A percentile compares a stretch with the other conserved stretches of the same genome.
These are phyloP conservation scores for Lepiota brunneoincarnata DNA, from an alignment of 768 basidiomycete genomes.

Conservation along the genomic window DNA sequence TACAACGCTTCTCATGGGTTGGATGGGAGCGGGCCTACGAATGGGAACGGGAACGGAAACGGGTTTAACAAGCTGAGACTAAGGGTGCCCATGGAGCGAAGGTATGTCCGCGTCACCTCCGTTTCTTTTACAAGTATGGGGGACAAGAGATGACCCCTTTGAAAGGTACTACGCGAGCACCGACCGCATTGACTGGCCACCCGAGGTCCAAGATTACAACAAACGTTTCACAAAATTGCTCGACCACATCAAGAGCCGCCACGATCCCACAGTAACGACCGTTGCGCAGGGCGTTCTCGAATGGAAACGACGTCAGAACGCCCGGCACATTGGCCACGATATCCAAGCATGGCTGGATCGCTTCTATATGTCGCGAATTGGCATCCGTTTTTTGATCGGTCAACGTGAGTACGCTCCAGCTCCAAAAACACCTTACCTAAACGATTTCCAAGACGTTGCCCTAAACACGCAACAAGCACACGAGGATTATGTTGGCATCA, in stretches of 20 bases:
- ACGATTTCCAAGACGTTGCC: conserved; percentile 69
- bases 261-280: conserved; percentile 97
- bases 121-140: conserved; percentile 4
- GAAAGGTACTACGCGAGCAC: conserved; percentile 85
- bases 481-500: conserved; percentile 93
- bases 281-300: conserved; percentile 96
- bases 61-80: conserved; percentile 59
- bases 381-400: conserved; percentile 95
- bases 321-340: conserved; percentile 73
- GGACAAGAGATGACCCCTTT: conserved; percentile 8
- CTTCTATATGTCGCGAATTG: conserved; percentile 95
- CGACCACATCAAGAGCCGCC: conserved; percentile 87
- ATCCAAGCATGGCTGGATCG: conserved; percentile 96
- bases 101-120: conserved; percentile 42
- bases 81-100: conserved; percentile 80
- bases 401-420: conserved; percentile 62
- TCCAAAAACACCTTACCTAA: background rate
- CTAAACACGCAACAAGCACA: conserved; percentile 91
- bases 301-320: conserved; percentile 81
- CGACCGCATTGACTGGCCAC: conserved; percentile 73
- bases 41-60: conserved; percentile 36
- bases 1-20: conserved; percentile 14
- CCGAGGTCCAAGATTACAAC: conserved; percentile 93
- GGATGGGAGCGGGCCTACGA: conserved; percentile 13
- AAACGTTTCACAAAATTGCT: conserved; percentile 83